A percentile compares a stretch with the other conserved stretches of the same genome.
phyloP scores from a whole-genome alignment of 805 yeast species.

The Saccharomycopsis schoenii region DNA sequence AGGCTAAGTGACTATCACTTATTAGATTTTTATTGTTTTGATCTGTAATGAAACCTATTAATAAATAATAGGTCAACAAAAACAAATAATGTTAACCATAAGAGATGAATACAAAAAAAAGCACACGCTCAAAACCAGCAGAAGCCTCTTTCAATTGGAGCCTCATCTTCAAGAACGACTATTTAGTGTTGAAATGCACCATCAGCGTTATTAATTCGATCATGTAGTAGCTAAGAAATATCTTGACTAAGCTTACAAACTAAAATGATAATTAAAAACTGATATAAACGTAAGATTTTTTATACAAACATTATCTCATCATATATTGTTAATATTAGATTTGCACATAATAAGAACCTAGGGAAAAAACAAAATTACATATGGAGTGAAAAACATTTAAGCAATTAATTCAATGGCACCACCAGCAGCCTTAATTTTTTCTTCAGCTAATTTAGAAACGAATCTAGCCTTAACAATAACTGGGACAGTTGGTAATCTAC shows the following conservation, averaged over 20 bases:
- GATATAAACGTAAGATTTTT: background rate
- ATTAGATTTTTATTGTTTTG: too few relatives aligned
- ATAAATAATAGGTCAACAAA: too few relatives aligned
- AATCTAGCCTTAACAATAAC: slow-evolving; percentile 99
- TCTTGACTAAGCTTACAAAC: background rate
- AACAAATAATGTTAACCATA: too few relatives aligned
- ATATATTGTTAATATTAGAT: slow-evolving; percentile 1
- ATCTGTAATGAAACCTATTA: too few relatives aligned
- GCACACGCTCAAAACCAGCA: too few relatives aligned
- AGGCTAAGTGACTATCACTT: background rate
- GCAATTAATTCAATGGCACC: slow-evolving; percentile 99
- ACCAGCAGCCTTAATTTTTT: slow-evolving; percentile 99
- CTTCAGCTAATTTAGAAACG: slow-evolving; percentile 98
- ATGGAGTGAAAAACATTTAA: slow-evolving; percentile 34
- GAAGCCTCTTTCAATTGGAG: too few relatives aligned
- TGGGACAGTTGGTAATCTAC: slow-evolving; percentile 96
- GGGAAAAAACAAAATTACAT: slow-evolving; percentile 1
- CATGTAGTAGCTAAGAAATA: too few relatives aligned
- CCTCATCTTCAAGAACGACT: too few relatives aligned
- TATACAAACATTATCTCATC: slow-evolving; percentile 1
- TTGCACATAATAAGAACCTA: slow-evolving; percentile 4
- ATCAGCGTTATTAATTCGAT: too few relatives aligned
- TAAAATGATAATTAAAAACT: background rate
- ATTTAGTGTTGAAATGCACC: too few relatives aligned
- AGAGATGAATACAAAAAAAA: too few relatives aligned